Percentiles rank a stretch among this genome's conserved stretches.
phyloP scores from a whole-genome alignment of 306 rosid species.

The Vigna unguiculata region DNA sequence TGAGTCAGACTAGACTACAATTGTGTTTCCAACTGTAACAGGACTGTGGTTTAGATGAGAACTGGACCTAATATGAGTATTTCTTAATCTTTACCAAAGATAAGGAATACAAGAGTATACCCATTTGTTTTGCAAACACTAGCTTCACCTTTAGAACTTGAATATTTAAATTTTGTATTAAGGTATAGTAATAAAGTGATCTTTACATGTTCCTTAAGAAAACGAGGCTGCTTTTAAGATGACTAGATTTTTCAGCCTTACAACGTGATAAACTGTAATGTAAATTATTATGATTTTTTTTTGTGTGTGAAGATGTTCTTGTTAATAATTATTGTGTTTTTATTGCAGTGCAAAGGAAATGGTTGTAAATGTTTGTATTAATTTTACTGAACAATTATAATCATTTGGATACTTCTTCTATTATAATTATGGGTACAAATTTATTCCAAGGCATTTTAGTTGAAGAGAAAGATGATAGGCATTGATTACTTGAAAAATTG shows the following conservation, averaged over 20 bases:
- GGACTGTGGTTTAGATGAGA: slow-evolving; percentile 11
- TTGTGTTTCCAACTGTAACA: slow-evolving; percentile 10
- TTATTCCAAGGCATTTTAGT: background rate
- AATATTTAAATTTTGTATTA: background rate
- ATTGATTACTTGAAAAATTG: slow-evolving; percentile 42
- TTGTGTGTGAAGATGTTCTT: background rate
- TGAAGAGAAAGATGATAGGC: slow-evolving; percentile 22
- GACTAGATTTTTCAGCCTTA: slow-evolving; percentile 20
- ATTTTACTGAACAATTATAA: slow-evolving; percentile 17
- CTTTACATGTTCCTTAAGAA: slow-evolving; percentile 16
- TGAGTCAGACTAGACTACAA: slow-evolving; percentile 4
- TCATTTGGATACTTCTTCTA: slow-evolving; percentile 24
- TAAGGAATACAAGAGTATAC: slow-evolving; percentile 3
- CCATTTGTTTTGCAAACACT: background rate
- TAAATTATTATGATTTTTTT: slow-evolving; percentile 21
- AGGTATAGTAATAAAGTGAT: background rate
- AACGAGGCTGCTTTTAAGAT: slow-evolving; percentile 16
- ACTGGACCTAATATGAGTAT: slow-evolving; percentile 15
- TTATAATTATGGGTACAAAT: slow-evolving; percentile 23
- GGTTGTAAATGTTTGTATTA: slow-evolving; percentile 19
- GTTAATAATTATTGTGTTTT: slow-evolving; percentile 14
- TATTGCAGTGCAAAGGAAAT: slow-evolving; percentile 11
- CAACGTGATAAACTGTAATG: slow-evolving; percentile 8
- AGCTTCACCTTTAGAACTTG: background rate
- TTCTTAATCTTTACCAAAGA: slow-evolving; percentile 7